Evolutionary conservation across 2,329 filamentous ascomycete species (phyloP), one percentile per base, ranked within the genome.

Genomic region (Monosporascus sp.): DNA sequence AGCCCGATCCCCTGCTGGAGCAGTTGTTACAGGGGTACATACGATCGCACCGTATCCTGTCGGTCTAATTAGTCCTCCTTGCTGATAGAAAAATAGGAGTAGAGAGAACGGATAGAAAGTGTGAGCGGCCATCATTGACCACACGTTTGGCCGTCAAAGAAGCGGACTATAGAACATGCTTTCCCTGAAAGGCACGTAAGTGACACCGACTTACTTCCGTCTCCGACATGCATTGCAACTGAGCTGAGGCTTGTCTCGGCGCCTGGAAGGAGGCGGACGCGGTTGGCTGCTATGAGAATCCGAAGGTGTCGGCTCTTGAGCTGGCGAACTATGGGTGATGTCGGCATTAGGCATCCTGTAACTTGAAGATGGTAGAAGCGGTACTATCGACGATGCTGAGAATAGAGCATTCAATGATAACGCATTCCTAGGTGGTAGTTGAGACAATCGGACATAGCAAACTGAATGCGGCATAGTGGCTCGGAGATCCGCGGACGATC

Each of bases 31-130:
- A 66, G 6, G 64, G 65, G 7, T 53, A 52, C 48, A 53, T 53
- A 14, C 65, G 58, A 49, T 67, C 63, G 22, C 65, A 66, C 51
- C 62, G 56, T 19, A 58, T 50, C 37, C 63, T 67, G 43, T 24
- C 40, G n/a, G 31, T 35, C 31, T 35, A 43, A 20, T 43, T 4
- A 43, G 40, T 20, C 17, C 19, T 43, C 19, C 16, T 5, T 20
- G 22, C n/a, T 14, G n/a, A 43, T 43, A 11, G 20, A 9, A 24
- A 11, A n/a, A 19, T n/a, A 19, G 3, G 7, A 9, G 7, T 19
- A 19, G 37, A 40, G 7, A 8, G 37, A 19, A 9, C 6, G 11
- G 9, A 35, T 14, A 11, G 31, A 14, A 35, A 35, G 9, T 35
- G 1, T 35, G 11, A 35, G 9, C 11, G 11, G 31, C 31, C 9